phyloP scores from a whole-genome alignment of 108 stramenopile species.

The Skeletonema tropicum region DNA sequence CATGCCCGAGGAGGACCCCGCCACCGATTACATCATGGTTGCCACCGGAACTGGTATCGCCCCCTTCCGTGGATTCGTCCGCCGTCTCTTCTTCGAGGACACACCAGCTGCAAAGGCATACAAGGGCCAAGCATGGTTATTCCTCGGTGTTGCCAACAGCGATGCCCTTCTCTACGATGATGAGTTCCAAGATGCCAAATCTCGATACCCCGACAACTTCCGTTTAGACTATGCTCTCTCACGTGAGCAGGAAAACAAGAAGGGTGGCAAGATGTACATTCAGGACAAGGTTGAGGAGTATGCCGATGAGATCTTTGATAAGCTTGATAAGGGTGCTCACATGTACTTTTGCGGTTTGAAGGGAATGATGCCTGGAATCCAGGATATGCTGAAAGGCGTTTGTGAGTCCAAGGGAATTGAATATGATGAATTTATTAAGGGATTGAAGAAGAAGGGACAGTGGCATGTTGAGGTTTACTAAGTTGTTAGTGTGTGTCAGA shows the following conservation, averaged over 20 bases:
- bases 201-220: constrained; percentile 90
- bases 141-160: constrained; percentile 95
- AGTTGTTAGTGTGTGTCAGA: constrained; percentile 6
- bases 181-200: constrained; percentile 90
- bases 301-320: constrained; percentile 92
- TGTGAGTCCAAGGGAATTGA: constrained; percentile 83
- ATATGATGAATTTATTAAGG: constrained; percentile 88
- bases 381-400: constrained; percentile 91
- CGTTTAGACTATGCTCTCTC: constrained; percentile 96
- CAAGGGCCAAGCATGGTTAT: constrained; percentile 97
- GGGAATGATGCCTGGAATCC: constrained; percentile 98
- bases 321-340: constrained; percentile 92
- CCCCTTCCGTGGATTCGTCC: constrained; percentile 96
- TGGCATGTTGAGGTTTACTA: constrained; percentile 94
- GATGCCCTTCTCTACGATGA: constrained; percentile 96
- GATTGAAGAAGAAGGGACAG: constrained; percentile 88
- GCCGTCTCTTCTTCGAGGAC: constrained; percentile 94
- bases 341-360: constrained; percentile 98
- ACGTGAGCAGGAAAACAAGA: constrained; percentile 93
- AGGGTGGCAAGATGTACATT: constrained; percentile 98
- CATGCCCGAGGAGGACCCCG: constrained; percentile 94
- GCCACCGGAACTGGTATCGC: constrained; percentile 98
- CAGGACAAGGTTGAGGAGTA: constrained; percentile 98
- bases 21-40: constrained; percentile 96
- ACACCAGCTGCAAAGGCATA: constrained; percentile 89